Conservation (phyloP, 345 rosid genomes). For the Bruguiera sexangula region DNA sequence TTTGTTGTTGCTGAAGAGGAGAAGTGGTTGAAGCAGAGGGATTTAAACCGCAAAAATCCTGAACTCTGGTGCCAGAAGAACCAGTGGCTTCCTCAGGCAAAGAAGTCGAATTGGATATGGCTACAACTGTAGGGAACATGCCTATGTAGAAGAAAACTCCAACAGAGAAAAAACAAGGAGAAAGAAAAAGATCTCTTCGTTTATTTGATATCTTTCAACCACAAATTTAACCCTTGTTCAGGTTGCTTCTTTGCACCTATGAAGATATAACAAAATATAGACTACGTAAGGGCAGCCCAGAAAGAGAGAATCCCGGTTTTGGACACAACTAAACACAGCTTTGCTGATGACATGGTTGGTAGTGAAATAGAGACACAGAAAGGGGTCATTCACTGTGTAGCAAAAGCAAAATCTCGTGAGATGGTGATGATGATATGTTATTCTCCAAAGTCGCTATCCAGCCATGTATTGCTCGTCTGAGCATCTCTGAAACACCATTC, state of each 20-base stretch:
- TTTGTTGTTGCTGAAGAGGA: constrained; percentile 42
- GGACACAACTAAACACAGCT: constrained; percentile 41
- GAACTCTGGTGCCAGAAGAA: constrained; percentile 55
- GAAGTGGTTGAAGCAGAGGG: constrained; percentile 32
- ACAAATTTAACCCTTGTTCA: constrained; percentile 7
- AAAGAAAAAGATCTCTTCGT: constrained; percentile 11
- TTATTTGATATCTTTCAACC: constrained; percentile 19
- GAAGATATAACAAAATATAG: constrained; percentile 27
- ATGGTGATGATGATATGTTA: constrained; percentile 57
- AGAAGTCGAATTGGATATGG: constrained; percentile 59
- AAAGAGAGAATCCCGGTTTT: constrained; percentile 44
- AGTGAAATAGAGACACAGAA: constrained; percentile 52
- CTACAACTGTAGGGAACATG: constrained; percentile 57
- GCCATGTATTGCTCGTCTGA: constrained; percentile 49
- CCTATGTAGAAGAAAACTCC: constrained; percentile 42
- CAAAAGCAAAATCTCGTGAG: constrained; percentile 61
- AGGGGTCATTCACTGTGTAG: constrained; percentile 59
- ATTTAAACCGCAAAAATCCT: constrained; percentile 46
- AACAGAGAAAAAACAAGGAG: constrained; percentile 36
- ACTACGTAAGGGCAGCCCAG: constrained; percentile 10
- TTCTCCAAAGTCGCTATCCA: constrained; percentile 70
- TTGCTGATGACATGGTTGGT: constrained; percentile 36
- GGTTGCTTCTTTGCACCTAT: constrained; percentile 22
- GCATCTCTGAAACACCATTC: constrained; percentile 36
- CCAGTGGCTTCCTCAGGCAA: constrained; percentile 66